Conservation (phyloP, 1,139 yeast species). For the Yamadazyma mexicana region DNA sequence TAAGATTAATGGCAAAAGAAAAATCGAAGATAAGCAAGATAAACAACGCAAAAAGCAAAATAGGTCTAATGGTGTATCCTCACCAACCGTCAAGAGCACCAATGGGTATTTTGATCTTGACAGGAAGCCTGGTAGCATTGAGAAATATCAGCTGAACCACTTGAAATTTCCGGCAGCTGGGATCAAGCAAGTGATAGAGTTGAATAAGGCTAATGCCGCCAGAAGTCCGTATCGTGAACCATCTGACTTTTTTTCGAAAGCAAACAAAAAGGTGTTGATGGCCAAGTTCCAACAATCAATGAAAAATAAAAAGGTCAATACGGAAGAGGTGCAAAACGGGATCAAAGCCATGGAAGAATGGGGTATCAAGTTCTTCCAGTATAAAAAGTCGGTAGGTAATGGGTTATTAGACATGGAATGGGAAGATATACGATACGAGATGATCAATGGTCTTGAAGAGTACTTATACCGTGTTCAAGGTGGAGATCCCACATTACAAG, state of each 20-base stretch:
- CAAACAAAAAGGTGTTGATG: slow-evolving; percentile 6
- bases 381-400: slow-evolving; percentile 39
- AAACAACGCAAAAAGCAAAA: slow-evolving; percentile 13
- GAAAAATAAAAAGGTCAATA: slow-evolving; percentile 7
- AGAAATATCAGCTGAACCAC: neutral
- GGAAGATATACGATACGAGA: slow-evolving; percentile 46
- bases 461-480: slow-evolving; percentile 38
- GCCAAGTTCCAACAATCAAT: slow-evolving; percentile 5
- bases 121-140: slow-evolving; percentile 2
- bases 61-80: slow-evolving; percentile 9
- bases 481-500: slow-evolving; percentile 17
- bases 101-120: slow-evolving; percentile 7
- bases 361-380: slow-evolving; percentile 39
- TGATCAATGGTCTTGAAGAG: slow-evolving; percentile 38
- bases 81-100: slow-evolving; percentile 14
- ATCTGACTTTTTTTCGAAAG: slow-evolving; percentile 5
- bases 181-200: slow-evolving; percentile 2
- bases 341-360: slow-evolving; percentile 30
- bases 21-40: slow-evolving; percentile 7
- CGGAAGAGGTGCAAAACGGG: slow-evolving; percentile 25
- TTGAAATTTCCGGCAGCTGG: slow-evolving; percentile 4
- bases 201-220: neutral
- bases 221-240: slow-evolving; percentile 1
- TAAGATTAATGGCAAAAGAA: slow-evolving; percentile 5
- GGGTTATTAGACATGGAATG: slow-evolving; percentile 46